These are phyloP conservation scores for Stephania yunnanensis DNA, from an alignment of 164 flowering plant genomes.

Conservation along the genomic window DNA sequence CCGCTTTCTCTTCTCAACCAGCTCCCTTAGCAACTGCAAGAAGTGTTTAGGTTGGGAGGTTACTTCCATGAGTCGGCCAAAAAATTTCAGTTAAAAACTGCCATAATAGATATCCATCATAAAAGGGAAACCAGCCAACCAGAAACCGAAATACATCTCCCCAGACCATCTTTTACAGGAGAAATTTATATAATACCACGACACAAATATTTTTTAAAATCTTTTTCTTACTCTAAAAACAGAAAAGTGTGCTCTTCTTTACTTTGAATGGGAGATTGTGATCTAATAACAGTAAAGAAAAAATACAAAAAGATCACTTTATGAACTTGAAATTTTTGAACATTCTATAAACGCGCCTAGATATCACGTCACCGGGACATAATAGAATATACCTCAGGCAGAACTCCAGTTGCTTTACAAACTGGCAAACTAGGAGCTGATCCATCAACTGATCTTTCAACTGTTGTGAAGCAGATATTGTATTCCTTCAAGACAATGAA, in stretches of 20 bases:
- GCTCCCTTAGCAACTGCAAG: slow-evolving; percentile 61
- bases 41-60: not conserved
- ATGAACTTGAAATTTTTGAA: not conserved
- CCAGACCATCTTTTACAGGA: slow-evolving; percentile 1
- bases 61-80: not conserved
- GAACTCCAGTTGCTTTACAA: slow-evolving; percentile 55
- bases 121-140: not conserved
- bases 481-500: slow-evolving; percentile 57
- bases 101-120: not conserved
- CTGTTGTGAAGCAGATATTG: slow-evolving; percentile 97
- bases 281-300: not conserved
- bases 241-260: not conserved
- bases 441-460: slow-evolving; percentile 73
- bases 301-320: not conserved
- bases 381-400: slow-evolving; percentile 72
- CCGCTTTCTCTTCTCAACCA: slow-evolving; percentile 78
- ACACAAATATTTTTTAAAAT: not conserved
- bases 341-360: not conserved
- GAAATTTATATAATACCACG: not conserved
- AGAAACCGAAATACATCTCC: not conserved
- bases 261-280: not conserved
- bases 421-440: slow-evolving; percentile 64
- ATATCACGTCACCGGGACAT: not conserved
- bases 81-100: slow-evolving; percentile 1
- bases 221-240: not conserved